Base-by-base conservation (phyloP, 768 basidiomycete species). In the Holtermannia corniformis region DNA sequence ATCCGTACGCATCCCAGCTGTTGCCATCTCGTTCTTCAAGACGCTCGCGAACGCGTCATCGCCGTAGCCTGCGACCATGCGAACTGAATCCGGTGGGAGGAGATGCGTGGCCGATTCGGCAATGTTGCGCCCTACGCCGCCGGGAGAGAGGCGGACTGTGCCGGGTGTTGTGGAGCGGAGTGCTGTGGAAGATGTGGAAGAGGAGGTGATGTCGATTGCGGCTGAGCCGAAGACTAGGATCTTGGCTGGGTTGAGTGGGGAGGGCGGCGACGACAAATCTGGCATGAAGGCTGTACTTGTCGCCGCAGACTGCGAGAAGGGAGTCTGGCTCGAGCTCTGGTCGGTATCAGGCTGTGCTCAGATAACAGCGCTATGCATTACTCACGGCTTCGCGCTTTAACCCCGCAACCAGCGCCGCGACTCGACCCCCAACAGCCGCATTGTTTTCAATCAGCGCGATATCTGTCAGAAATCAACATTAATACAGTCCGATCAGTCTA, bases 101-200 rank as follows among this genome's bases (percentile, higher is more conserved):
- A 84, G 70, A 24, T 86, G 81, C 67, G 87, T 82, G 4, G 89
- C 79, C 0, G 90, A 87, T 70, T 96, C 91, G 2, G 92, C 86
- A 41, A 99, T 81, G 68, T 99, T 99, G n/a, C 92, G 82, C 0
- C 81, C 91, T 13, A 99, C 93, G 24, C 93, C 93, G 1, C 93
- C 93, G 4, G 87, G 74, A 0, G 84, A 79, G 37, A 92, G 55
- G 14, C 76, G 74, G 22, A 97, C 81, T 12, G 68, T 75, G 10
- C 95, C 95, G 0, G 90, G 89, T 11, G 79, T 79, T 0, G 92
- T 97, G 0, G 89, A 86, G 51, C 82, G 77, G 27, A 77, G 60
- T 26, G 73, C 63, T 1, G 67, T 64, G 20, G 74, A 65, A 14
- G 69, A 51, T 28, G 52, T 48, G 14, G 69, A 57, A 5, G 64